Evolutionary conservation across 1,284 basidiomycete genomes (phyloP).

Genomic region (Sporisorium reilianum): DNA sequence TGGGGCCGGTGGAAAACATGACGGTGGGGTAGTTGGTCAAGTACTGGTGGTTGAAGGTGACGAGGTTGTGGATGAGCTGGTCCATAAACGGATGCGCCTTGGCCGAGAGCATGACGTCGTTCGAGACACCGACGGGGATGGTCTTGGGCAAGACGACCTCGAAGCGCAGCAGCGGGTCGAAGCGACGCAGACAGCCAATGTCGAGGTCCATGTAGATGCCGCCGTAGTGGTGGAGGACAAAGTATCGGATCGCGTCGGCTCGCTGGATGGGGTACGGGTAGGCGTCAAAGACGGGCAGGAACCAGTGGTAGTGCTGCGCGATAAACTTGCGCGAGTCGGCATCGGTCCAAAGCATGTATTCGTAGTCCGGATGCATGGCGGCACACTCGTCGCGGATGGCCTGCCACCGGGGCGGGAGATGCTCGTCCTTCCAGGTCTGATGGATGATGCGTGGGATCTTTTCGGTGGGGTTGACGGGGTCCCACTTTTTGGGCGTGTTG

Average conservation of each 20-base stretch:
- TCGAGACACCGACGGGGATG: constrained; percentile 87
- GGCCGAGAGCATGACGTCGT: constrained; percentile 94
- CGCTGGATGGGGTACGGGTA: constrained; percentile 96
- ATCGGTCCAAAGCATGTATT: constrained; percentile 98
- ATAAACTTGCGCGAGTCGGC: constrained; percentile 89
- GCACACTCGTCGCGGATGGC: constrained; percentile 70
- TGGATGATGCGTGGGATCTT: constrained; percentile 90
- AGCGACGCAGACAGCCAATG: constrained; percentile 89
- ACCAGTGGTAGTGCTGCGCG: constrained; percentile 87
- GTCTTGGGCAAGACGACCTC: constrained; percentile 93
- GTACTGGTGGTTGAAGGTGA: constrained; percentile 93
- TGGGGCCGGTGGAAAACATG: constrained; percentile 95
- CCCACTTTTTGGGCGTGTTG: constrained; percentile 43
- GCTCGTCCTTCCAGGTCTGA: constrained; percentile 97
- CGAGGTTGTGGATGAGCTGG: constrained; percentile 88
- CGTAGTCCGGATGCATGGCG: constrained; percentile 80
- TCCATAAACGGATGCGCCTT: constrained; percentile 89
- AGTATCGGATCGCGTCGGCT: constrained; percentile 97
- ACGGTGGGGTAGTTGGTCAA: constrained; percentile 97
- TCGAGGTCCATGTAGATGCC: constrained; percentile 97
- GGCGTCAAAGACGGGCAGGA: constrained; percentile 89
- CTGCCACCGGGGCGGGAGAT: constrained; percentile 85
- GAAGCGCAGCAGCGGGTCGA: constrained; percentile 89
- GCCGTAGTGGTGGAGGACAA: constrained; percentile 90
- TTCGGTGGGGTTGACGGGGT: constrained; percentile 50